Percentiles rank a stretch among this genome's conserved stretches.
phyloP scores from a whole-genome alignment of 176 grass and related monocot genomes.

The Triticum dicoccoides region DNA sequence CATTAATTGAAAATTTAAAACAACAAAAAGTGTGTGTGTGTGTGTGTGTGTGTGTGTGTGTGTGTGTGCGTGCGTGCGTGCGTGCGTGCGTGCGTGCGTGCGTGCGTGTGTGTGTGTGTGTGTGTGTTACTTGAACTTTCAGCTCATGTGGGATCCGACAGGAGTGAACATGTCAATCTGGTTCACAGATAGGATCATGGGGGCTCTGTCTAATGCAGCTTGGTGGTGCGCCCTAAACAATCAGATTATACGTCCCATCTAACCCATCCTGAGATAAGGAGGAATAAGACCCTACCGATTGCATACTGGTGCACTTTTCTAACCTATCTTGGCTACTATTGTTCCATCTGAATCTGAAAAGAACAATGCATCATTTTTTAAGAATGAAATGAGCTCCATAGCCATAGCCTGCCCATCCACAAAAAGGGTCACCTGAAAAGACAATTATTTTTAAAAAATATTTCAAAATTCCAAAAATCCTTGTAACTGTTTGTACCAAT shows the following conservation, averaged over 20 bases:
- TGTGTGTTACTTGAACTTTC: neutral
- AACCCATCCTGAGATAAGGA: neutral
- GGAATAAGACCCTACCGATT: neutral
- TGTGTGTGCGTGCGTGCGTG: too few relatives aligned
- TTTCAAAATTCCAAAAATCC: neutral
- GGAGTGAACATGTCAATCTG: constrained; percentile 12
- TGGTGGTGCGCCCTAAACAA: neutral
- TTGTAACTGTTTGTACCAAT: neutral
- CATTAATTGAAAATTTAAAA: too few relatives aligned
- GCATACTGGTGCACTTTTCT: neutral
- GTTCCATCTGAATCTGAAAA: constrained; percentile 16
- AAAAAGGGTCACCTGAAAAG: neutral
- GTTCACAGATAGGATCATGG: constrained; percentile 1
- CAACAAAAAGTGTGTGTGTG: too few relatives aligned
- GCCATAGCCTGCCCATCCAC: neutral
- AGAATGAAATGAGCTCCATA: neutral
- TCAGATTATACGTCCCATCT: neutral
- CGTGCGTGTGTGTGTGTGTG: too few relatives aligned
- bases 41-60: too few relatives aligned
- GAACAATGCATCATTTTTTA: neutral
- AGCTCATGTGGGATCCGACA: neutral
- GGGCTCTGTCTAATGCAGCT: neutral
- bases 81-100: too few relatives aligned
- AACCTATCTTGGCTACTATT: neutral
- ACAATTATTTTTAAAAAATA: too few relatives aligned